Evolutionary conservation across 257 asterid genomes (phyloP), one percentile per base, ranked within the genome.

Genomic region (Solanum appendiculatum): DNA sequence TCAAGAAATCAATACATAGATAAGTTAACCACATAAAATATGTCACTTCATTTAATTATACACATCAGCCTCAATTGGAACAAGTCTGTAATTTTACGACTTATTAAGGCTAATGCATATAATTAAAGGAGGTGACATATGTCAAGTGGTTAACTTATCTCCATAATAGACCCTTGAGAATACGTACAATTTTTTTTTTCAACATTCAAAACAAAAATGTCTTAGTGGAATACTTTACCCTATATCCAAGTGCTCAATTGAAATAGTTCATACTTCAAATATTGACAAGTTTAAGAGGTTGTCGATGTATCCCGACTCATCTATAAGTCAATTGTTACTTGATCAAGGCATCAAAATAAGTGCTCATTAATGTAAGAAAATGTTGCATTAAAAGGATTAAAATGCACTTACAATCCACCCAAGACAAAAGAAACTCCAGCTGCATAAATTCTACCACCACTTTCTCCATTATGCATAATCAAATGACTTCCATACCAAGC

Each of bases 401-500:
- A 85, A 42, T 25, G 3, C 10, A 93, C 98, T 13, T 87, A 96
- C 99, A 95, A 75, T 92, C 99, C 99, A 74, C 98, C 99, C 94
- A 96, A 39, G 90, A 96, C 95, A 20, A 95, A 94, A 70, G 98
- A 91, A 90, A 96, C 87, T 0, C 93, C 98, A 16, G 99, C 92
- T 2, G 98, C 95, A 86, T 96, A 95, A 87, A 96, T 91, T 87
- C 92, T 92, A 23, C 99, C 99, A 0, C 99, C 99, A 83, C 91
- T 95, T 81, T 96, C 98, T 34, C 99, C 98, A 80, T 89, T 95
- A 88, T 95, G 91, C 94, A 96, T 95, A 23, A 96, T 70, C 54
- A 96, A 89, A 83, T 77, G 95, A 56, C 98, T 96, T 27, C 99
- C 99, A 73, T 96, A 96, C 99, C 99, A 96, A 78, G 99, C 96